phyloP scores from a whole-genome alignment of 176 grass and related monocot genomes.

The Oryza glumipatula region DNA sequence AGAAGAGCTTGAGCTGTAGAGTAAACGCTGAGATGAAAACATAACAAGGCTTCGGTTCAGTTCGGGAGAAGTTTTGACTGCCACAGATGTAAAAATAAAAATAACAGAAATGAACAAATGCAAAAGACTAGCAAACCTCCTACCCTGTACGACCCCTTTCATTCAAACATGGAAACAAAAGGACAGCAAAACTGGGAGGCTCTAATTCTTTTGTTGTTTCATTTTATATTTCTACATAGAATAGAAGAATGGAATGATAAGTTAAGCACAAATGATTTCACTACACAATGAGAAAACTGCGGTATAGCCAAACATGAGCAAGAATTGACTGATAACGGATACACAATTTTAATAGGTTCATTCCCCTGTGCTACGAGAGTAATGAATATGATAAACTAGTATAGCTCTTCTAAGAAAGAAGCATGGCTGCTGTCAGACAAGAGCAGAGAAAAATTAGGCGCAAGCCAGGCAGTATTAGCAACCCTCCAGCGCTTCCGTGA shows the following conservation, averaged over 20 bases:
- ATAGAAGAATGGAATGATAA: slow-evolving; percentile 18
- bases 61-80: not conserved
- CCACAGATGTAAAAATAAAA: not conserved
- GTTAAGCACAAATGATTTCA: not conserved
- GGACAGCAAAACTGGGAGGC: not conserved
- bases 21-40: not conserved
- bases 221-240: slow-evolving; percentile 13
- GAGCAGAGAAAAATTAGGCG: slow-evolving; percentile 46
- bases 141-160: too few species aligned
- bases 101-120: not conserved
- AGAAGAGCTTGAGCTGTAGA: not conserved
- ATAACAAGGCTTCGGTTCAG: not conserved
- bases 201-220: slow-evolving; percentile 6
- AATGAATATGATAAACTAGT: not conserved
- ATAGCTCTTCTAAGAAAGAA: slow-evolving; percentile 33
- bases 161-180: not conserved
- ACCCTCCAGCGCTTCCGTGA: slow-evolving; percentile 16
- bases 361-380: not conserved
- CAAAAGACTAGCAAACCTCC: too few species aligned
- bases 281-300: not conserved
- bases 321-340: not conserved
- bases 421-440: slow-evolving; percentile 46
- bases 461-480: slow-evolving; percentile 47
- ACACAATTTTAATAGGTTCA: not conserved
- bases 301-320: not conserved